Percentiles rank a stretch among this genome's conserved stretches.
Conservation (phyloP, 148 eudicot species). For the Chenopodium suecicum region DNA sequence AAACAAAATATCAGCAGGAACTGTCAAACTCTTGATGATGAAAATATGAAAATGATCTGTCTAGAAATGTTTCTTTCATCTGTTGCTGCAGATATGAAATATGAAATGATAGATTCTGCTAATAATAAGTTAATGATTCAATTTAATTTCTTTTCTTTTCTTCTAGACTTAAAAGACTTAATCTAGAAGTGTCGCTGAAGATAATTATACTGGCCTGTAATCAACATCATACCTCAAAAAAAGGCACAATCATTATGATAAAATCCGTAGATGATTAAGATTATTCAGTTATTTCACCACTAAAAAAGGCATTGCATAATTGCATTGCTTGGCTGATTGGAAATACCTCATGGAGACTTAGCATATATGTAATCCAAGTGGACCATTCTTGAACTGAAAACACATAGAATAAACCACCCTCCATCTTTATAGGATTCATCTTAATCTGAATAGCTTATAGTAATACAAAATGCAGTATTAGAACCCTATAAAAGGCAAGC, state of each 20-base stretch:
- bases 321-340: neutral
- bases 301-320: neutral
- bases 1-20: no score
- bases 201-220: neutral
- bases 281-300: neutral
- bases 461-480: neutral
- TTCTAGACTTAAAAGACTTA: neutral
- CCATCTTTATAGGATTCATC: conserved; percentile 14
- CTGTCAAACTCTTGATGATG: no score
- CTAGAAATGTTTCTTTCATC: neutral
- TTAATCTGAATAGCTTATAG: conserved; percentile 11
- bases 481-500: conserved; percentile 7
- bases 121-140: neutral
- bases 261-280: neutral
- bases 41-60: neutral
- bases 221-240: neutral
- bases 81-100: neutral
- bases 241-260: neutral
- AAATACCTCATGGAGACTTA: neutral
- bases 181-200: neutral
- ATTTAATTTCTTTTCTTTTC: neutral
- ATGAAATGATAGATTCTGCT: neutral
- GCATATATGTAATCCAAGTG: neutral
- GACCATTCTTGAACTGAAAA: neutral
- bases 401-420: neutral